Evolutionary conservation across 1,139 yeast genomes (phyloP), one percentile per base, ranked within the genome.

Genomic region (Meyerozyma sp.): DNA sequence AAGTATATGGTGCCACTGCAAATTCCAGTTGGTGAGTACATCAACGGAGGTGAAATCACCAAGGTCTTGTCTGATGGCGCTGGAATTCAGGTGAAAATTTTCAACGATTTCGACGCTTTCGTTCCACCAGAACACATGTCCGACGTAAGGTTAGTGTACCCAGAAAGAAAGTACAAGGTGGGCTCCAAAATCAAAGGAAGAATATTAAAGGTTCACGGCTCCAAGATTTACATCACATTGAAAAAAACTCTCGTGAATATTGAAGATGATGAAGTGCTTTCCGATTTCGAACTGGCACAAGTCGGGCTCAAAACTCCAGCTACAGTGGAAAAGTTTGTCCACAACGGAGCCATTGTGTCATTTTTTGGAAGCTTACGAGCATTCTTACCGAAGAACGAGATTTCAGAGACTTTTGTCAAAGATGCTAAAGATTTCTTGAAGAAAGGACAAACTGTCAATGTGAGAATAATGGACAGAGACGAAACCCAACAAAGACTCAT

Each of bases 161-260:
- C 98, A 5, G 98, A 93, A 64, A 80, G 93, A 68, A 88, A 90
- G 59, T 93, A 82, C 73, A 88, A 87, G 63, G 79, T 80, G 41
- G 98, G 96, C 8, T 70, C 84, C 41, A 85, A 82, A 53, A 86
- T 87, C 34, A 85, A 77, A 56, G 95, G 85, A 48, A 80, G 96
- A 64, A 79, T 77, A 8, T 63, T 77, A 51, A 68, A 61, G 43
- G 66, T 66, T 29, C 57, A 61, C 32, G 69, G 72, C 20, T 66
- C 59, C 53, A 55, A 75, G 44, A 67, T 89, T 40, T 66, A 70
- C 42, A 71, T 88, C 32, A 87, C 98, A 3, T 65, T 91, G 54
- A 90, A 91, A 62, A 93, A 91, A 63, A 81, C 96, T 1, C 70
- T 93, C 38, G 88, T 91, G 30, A 79, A 80, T 56, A 63, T 77